phyloP scores from a whole-genome alignment of 2,329 filamentous ascomycete genomes.

The Talaromyces sp. region DNA sequence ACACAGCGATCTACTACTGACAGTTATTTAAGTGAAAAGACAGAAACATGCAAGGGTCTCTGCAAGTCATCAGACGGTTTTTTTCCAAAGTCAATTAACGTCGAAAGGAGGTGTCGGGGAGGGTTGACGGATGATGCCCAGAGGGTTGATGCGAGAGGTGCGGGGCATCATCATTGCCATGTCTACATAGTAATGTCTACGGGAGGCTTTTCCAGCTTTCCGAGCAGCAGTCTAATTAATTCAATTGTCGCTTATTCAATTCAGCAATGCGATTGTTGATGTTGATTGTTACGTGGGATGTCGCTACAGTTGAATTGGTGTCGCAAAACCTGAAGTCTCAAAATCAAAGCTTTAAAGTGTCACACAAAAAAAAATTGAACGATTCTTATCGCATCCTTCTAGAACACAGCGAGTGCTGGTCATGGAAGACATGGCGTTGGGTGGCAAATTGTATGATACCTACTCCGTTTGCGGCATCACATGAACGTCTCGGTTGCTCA shows the following conservation, averaged over 20 bases:
- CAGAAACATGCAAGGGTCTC: background rate
- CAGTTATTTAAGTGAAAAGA: background rate
- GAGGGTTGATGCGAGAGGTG: background rate
- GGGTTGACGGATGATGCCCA: background rate
- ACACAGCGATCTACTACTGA: background rate
- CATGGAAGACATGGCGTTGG: background rate
- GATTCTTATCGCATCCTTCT: slow-evolving; percentile 2
- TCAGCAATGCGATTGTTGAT: background rate
- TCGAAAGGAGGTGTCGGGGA: background rate
- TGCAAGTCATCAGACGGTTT: background rate
- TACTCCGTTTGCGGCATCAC: background rate
- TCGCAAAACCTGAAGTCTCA: background rate
- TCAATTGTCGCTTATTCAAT: background rate
- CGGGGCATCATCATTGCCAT: background rate
- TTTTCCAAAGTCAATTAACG: background rate
- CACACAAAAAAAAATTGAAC: background rate
- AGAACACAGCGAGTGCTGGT: background rate
- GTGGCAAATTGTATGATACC: background rate
- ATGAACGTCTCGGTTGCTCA: background rate
- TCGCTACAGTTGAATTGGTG: background rate
- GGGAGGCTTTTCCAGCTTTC: background rate
- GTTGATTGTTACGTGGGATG: background rate
- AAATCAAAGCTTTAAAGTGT: background rate
- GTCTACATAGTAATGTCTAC: background rate
- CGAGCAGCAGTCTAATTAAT: background rate